These are phyloP conservation scores for Cutaneotrichosporon sp. DNA, from an alignment of 1,284 basidiomycete genomes.

Conservation along the genomic window DNA sequence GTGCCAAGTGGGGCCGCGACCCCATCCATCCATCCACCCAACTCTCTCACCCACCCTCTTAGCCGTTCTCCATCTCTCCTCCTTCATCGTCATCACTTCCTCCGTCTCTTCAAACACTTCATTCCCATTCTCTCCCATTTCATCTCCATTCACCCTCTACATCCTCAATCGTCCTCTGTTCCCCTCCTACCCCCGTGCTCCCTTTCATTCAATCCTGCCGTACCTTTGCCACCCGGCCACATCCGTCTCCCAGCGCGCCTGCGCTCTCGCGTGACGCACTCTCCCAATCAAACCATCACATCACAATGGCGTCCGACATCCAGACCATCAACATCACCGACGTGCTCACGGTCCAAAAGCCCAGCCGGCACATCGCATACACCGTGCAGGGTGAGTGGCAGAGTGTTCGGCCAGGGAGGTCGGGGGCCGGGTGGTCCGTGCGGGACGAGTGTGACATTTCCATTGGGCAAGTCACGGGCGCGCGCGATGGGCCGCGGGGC, in stretches of 20 bases:
- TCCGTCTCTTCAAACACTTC: neutral
- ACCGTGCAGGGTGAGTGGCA: constrained; percentile 47
- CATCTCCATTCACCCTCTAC: neutral
- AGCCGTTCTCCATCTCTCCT: neutral
- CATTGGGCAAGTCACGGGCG: neutral
- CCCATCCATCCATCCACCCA: neutral
- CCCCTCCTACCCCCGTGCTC: too few species aligned
- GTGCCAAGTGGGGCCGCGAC: too few species aligned
- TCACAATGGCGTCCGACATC: constrained; percentile 47
- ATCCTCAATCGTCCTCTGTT: neutral
- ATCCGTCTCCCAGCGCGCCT: neutral
- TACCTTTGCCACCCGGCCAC: neutral
- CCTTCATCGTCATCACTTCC: neutral
- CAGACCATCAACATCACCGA: constrained; percentile 51
- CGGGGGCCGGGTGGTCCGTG: neutral
- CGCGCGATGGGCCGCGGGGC: neutral
- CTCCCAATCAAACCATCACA: neutral
- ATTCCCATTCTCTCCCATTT: neutral
- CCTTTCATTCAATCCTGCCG: neutral
- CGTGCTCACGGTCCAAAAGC: constrained; percentile 46
- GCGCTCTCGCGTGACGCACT: neutral
- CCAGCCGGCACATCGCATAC: constrained; percentile 51
- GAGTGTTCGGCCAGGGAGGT: neutral
- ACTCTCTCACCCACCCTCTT: too few species aligned
- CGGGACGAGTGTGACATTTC: constrained; percentile 1